Evolutionary conservation across 768 basidiomycete species (phyloP).

Genomic region (Tylopilus subfusipes): DNA sequence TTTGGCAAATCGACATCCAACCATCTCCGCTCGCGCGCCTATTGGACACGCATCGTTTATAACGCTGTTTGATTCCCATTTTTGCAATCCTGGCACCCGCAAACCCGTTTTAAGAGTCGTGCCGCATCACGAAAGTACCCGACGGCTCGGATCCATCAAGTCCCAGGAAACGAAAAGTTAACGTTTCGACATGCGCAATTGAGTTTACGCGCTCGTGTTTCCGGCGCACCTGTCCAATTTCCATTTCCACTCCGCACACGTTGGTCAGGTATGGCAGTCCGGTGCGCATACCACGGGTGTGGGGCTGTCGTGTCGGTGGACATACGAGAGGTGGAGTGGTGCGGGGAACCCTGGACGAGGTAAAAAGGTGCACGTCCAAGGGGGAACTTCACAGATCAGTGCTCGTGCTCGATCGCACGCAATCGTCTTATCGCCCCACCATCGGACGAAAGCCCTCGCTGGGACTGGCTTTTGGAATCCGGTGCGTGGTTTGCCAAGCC

Average conservation of each 20-base stretch:
- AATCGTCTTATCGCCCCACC: background rate
- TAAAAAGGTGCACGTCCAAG: background rate
- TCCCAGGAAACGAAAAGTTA: background rate
- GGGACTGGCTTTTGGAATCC: background rate
- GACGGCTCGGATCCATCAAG: constrained; percentile 15
- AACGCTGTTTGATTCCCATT: constrained; percentile 4
- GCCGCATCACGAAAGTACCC: background rate
- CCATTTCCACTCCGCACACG: constrained; percentile 9
- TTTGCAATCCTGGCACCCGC: background rate
- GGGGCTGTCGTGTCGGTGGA: background rate
- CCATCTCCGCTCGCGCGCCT: background rate
- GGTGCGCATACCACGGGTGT: constrained; percentile 8
- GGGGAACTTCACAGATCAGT: too few species aligned
- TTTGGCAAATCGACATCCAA: constrained; percentile 13
- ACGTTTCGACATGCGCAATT: constrained; percentile 10
- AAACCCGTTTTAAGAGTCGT: background rate
- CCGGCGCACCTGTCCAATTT: background rate
- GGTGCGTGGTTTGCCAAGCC: background rate
- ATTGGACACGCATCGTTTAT: background rate
- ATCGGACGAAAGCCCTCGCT: background rate
- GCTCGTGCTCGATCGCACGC: too few species aligned
- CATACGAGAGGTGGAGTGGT: background rate
- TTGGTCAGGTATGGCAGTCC: constrained; percentile 11
- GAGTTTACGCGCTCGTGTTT: constrained; percentile 5
- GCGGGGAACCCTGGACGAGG: background rate